Conservation (phyloP, 164 flowering plant species). For the Liriodendron chinense region DNA sequence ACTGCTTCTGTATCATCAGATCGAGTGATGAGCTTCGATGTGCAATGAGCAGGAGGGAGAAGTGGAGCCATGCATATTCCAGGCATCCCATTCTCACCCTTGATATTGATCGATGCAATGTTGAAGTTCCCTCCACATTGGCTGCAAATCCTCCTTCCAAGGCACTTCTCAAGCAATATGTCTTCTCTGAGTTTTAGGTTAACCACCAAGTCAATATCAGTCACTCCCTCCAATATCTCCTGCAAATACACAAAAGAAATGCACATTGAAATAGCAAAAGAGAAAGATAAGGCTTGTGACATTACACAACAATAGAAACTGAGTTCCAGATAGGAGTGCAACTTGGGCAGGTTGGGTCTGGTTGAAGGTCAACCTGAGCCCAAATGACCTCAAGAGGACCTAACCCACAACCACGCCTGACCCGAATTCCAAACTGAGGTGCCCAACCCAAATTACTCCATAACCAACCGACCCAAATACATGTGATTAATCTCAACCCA, state of each 20-base stretch:
- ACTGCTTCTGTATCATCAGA: conserved; percentile 86
- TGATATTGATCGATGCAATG: conserved; percentile 68
- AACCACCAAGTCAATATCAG: conserved; percentile 78
- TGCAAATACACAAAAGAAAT: conserved; percentile 19
- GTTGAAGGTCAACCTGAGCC: no score
- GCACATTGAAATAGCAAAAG: not conserved
- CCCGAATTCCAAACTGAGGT: no score
- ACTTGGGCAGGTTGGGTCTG: no score
- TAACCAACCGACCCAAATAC: no score
- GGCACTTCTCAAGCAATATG: conserved; percentile 81
- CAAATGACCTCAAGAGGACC: no score
- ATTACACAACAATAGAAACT: not conserved
- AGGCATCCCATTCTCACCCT: conserved; percentile 74
- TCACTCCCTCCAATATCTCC: conserved; percentile 91
- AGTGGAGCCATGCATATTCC: conserved; percentile 90
- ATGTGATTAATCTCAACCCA: no score
- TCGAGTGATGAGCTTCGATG: conserved; percentile 77
- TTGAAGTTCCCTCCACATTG: conserved; percentile 82
- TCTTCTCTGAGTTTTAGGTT: conserved; percentile 85
- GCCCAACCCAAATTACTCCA: no score
- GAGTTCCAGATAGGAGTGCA: no score
- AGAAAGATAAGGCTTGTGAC: not conserved
- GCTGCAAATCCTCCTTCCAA: conserved; percentile 89
- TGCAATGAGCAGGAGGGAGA: conserved; percentile 76
- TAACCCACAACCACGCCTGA: no score